These are phyloP conservation scores for Fusarium citri DNA, from an alignment of 2,329 filamentous ascomycete species.

Conservation along the genomic window DNA sequence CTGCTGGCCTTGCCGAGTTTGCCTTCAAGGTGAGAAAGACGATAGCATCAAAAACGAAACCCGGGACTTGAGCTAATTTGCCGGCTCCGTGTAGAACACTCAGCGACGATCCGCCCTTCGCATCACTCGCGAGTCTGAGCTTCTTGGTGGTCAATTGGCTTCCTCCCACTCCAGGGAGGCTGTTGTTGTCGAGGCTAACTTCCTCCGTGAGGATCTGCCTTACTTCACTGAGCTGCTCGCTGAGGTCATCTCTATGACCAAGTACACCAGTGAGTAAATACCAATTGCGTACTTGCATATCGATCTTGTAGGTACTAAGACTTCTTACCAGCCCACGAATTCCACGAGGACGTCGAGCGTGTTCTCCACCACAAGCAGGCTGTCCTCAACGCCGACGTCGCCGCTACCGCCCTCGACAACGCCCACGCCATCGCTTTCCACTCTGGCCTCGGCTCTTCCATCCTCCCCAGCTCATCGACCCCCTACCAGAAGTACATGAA, in stretches of 20 bases:
- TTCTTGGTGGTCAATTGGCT: slow-evolving; percentile 89
- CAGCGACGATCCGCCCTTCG: slow-evolving; percentile 87
- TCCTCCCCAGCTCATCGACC: slow-evolving; percentile 77
- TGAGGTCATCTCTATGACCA: slow-evolving; percentile 89
- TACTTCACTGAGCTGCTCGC: slow-evolving; percentile 97
- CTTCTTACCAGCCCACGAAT: slow-evolving; percentile 77
- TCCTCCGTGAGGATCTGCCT: slow-evolving; percentile 93
- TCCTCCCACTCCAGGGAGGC: slow-evolving; percentile 94
- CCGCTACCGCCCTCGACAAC: slow-evolving; percentile 82
- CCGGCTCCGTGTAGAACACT: slow-evolving; percentile 73
- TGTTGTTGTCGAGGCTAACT: slow-evolving; percentile 91
- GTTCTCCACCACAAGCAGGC: slow-evolving; percentile 83
- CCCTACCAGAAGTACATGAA: slow-evolving; percentile 84
- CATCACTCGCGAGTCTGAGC: slow-evolving; percentile 94
- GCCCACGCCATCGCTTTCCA: slow-evolving; percentile 92
- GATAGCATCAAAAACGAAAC: slow-evolving; percentile 19
- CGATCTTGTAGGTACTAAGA: slow-evolving; percentile 25
- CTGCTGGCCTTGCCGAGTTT: slow-evolving; percentile 91
- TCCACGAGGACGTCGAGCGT: slow-evolving; percentile 86
- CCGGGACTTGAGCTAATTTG: slow-evolving; percentile 60
- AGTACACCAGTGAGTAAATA: slow-evolving; percentile 75
- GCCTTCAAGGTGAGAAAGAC: slow-evolving; percentile 83
- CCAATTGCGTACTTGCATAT: slow-evolving; percentile 9
- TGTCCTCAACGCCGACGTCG: slow-evolving; percentile 71
- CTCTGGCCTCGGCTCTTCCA: slow-evolving; percentile 84